Percentiles rank a stretch among this genome's conserved stretches.
These are phyloP conservation scores for Solanum dulcamara DNA, from an alignment of 257 asterid genomes.

Conservation along the genomic window DNA sequence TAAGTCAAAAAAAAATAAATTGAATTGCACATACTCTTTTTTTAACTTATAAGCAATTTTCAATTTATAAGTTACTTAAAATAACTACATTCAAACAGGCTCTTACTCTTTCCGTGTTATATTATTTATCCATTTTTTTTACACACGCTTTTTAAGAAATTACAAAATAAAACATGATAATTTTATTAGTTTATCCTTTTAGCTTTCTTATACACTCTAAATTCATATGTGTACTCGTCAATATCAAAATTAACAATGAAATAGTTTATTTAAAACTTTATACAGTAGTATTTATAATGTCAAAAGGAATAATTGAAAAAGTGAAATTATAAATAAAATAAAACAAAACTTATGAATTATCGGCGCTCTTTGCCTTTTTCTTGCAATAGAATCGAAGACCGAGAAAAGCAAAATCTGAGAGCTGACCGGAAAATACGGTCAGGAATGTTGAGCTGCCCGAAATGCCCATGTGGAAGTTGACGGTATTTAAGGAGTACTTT, in stretches of 20 bases:
- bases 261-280: not conserved
- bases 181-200: too few species aligned
- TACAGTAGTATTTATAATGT: not conserved
- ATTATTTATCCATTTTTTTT: not conserved
- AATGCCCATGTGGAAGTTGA: conserved; percentile 2
- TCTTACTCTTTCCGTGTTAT: too few species aligned
- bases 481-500: conserved; percentile 2
- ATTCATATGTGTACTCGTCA: not conserved
- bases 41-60: too few species aligned
- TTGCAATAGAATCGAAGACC: conserved; percentile 35
- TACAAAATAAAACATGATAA: too few species aligned
- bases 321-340: not conserved
- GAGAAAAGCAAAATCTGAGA: conserved; percentile 32
- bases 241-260: not conserved
- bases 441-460: conserved; percentile 10
- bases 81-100: too few species aligned
- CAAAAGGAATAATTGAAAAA: not conserved
- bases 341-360: conserved; percentile 19
- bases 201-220: not conserved
- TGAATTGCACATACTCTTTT: too few species aligned
- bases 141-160: too few species aligned
- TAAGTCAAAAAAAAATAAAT: too few species aligned
- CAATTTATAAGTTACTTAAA: too few species aligned
- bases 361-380: conserved; percentile 26
- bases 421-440: conserved; percentile 57